These are phyloP conservation scores for Trapa bicornis DNA, from an alignment of 345 rosid genomes.

Conservation along the genomic window DNA sequence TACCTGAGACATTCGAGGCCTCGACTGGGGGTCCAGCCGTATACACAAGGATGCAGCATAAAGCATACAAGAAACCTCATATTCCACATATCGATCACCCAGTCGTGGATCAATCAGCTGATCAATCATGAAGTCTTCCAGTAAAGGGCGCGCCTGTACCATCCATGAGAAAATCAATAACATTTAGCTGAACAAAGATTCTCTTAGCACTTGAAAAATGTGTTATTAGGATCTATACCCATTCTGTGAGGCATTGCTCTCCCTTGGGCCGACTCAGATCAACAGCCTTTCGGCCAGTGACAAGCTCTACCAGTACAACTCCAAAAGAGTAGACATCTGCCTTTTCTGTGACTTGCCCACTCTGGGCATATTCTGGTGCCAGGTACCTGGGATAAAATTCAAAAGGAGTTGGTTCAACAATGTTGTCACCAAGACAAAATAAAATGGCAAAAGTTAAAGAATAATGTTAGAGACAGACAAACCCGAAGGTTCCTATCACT, in stretches of 20 bases:
- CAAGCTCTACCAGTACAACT: slow-evolving; percentile 90
- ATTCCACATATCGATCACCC: slow-evolving; percentile 42
- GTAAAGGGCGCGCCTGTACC: slow-evolving; percentile 75
- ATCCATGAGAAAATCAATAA: neutral
- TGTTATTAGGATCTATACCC: slow-evolving; percentile 40
- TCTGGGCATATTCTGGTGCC: slow-evolving; percentile 98
- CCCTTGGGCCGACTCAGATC: slow-evolving; percentile 89
- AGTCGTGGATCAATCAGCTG: slow-evolving; percentile 76
- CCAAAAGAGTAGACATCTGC: slow-evolving; percentile 99
- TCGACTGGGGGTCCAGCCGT: slow-evolving; percentile 70
- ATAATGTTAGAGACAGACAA: slow-evolving; percentile 15
- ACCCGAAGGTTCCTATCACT: slow-evolving; percentile 99
- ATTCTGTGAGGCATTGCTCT: slow-evolving; percentile 92
- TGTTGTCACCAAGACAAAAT: neutral
- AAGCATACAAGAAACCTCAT: slow-evolving; percentile 89
- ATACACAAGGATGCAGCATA: slow-evolving; percentile 89
- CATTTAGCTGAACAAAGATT: neutral
- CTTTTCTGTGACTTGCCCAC: slow-evolving; percentile 94
- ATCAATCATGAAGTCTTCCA: slow-evolving; percentile 76
- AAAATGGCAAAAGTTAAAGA: slow-evolving; percentile 4
- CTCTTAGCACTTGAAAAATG: neutral
- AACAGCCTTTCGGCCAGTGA: slow-evolving; percentile 91
- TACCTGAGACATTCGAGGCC: slow-evolving; percentile 99
- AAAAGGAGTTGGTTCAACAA: slow-evolving; percentile 2
- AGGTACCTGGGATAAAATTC: slow-evolving; percentile 49